Evolutionary conservation across 2,329 filamentous ascomycete species (phyloP).

Genomic region (Dothideomycetes sp.): DNA sequence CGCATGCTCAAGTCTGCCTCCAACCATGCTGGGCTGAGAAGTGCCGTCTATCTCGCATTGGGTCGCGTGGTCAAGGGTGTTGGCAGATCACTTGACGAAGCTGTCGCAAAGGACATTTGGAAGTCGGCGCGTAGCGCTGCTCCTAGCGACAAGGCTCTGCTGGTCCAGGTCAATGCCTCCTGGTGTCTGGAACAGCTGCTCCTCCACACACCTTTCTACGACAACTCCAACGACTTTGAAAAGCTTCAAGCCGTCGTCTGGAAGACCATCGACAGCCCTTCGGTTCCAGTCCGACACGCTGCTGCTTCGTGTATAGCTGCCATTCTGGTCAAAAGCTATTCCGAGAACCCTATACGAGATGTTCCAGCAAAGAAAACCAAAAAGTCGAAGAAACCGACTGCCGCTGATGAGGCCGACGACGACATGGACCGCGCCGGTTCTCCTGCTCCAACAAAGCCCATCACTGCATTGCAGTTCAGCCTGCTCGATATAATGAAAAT

Average conservation of each 20-base stretch:
- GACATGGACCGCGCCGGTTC: slow-evolving; percentile 64
- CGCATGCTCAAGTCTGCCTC: slow-evolving; percentile 73
- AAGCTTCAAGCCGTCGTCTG: slow-evolving; percentile 72
- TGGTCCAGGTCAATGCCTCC: slow-evolving; percentile 72
- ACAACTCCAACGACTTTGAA: slow-evolving; percentile 84
- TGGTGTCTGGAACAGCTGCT: slow-evolving; percentile 68
- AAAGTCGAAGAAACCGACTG: slow-evolving; percentile 59
- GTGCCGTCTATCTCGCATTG: slow-evolving; percentile 65
- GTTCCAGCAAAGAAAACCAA: slow-evolving; percentile 60
- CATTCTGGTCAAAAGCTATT: slow-evolving; percentile 72
- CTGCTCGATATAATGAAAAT: slow-evolving; percentile 70
- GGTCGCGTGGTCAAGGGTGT: slow-evolving; percentile 71
- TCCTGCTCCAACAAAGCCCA: slow-evolving; percentile 63
- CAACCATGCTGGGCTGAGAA: slow-evolving; percentile 72
- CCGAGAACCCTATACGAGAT: slow-evolving; percentile 47
- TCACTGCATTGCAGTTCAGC: slow-evolving; percentile 61
- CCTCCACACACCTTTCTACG: slow-evolving; percentile 68
- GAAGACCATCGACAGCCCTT: slow-evolving; percentile 76
- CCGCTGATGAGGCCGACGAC: slow-evolving; percentile 57
- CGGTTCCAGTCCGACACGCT: slow-evolving; percentile 68
- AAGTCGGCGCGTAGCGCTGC: slow-evolving; percentile 76
- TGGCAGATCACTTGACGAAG: slow-evolving; percentile 69
- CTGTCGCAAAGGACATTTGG: slow-evolving; percentile 80
- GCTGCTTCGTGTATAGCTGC: slow-evolving; percentile 78
- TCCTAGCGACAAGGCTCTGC: slow-evolving; percentile 67